Base-by-base conservation (phyloP, 805 yeast species). In the Zygoascus tannicola region DNA sequence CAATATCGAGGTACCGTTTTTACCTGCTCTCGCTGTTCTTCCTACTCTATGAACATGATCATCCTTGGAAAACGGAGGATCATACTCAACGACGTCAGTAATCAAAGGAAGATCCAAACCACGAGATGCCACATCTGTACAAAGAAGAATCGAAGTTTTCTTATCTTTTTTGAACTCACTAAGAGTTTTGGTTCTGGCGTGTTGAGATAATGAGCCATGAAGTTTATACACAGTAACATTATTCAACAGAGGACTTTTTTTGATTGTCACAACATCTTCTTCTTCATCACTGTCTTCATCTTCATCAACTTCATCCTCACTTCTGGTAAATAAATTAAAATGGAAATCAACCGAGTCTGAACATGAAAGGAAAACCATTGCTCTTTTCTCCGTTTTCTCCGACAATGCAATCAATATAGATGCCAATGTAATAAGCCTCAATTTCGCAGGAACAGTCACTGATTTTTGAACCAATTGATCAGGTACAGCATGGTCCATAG, bases 51-150 rank as follows among this genome's bases (percentile, higher is more conserved):
- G 99, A 46, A 92, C 68, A 70, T 92, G 98, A 59, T 92, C 99
- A 50, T 87, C 97, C 4, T 86, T 71, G 1, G 92, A 75, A 57
- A 90, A 88, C 4, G 98, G 96, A 2, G 99, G 96, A 59, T 92
- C 99, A 55, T 80, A 81, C 62, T 92, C 98, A 16, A 92, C 71
- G 26, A 92, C 95, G 39, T 81, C 76, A 37, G 92, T 76, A 46
- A 92, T 85, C 41, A 77, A 73, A 2, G 96, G 95, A 45, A 92
- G 67, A 69, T 92, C 99, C 50, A 92, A 71, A 50, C 99, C 99
- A 66, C 99, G 78, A 28, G 97, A 80, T 0, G 97, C 98, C 49
- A 92, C 97, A 71, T 92, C 99, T 0, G 99, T 92, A 70, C 97
- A 90, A 54, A 92, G 76, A 56, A 92, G 69, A 18, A 92, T 71